Evolutionary conservation across 805 yeast species (phyloP), one percentile per base, ranked within the genome.

Genomic region (Teunomyces funiuensis): DNA sequence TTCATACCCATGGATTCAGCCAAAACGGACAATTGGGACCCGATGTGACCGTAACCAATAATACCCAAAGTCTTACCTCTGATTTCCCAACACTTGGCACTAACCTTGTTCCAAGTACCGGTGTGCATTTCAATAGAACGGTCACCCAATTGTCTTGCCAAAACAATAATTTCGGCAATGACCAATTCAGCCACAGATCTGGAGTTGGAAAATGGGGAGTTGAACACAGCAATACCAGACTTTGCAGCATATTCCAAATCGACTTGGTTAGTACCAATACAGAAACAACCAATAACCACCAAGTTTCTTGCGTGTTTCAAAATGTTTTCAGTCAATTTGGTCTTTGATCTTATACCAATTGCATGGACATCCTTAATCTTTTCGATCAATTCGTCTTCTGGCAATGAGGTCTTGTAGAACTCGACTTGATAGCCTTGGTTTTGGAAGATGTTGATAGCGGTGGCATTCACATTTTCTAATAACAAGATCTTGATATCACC

Each of bases 1-100:
- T 85, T 86, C 96, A 93, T 84, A 71, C 99, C 99, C 82, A 93
- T 82, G 33, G 97, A 80, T 76, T 93, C 99, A 38, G 99, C 98
- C 55, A 93, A 73, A 8, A 93, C 99, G 6, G 96, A 86, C 63
- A 93, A 82, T 73, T 93, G 99, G 37, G 98, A 73, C 56, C 99
- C 99, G 71, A 93, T 93, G 68, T 93, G 99, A 57, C 99, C 99
- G 60, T 93, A 93, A 54, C 99, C 99, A 28, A 93, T 77, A 58
- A 93, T 93, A 47, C 99, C 99, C 56, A 93, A 76, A 37, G 99
- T 91, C 70, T 93, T 93, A 53, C 99, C 99, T 73, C 99, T 86
- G 54, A 93, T 90, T 73, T 93, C 99, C 98, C 98, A 93, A 73
- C 99, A 93, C 67, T 80, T 89, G 52, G 88, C 77, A 57, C 86